phyloP scores from a whole-genome alignment of 2,329 filamentous ascomycete genomes.

The Cladobotryum mycophilum region DNA sequence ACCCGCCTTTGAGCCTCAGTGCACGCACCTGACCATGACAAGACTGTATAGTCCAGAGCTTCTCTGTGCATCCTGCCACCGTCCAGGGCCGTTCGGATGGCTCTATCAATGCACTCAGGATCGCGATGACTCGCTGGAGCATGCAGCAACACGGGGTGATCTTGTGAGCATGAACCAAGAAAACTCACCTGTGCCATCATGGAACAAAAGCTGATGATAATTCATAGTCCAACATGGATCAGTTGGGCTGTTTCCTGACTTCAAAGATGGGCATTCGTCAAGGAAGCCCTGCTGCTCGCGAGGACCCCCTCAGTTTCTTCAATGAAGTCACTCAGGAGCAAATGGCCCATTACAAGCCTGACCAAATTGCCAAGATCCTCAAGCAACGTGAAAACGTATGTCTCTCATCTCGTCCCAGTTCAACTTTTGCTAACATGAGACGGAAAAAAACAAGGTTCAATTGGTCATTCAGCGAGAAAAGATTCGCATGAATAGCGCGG shows the following conservation, averaged over 20 bases:
- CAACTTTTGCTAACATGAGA: not conserved
- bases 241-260: constrained; percentile 27
- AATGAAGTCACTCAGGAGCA: constrained; percentile 37
- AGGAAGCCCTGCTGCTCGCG: constrained; percentile 34
- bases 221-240: constrained; percentile 27
- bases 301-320: constrained; percentile 39
- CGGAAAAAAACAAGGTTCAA: constrained; percentile 22
- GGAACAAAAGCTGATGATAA: constrained; percentile 3
- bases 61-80: constrained; percentile 53
- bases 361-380: constrained; percentile 43
- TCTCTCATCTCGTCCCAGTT: constrained; percentile 8
- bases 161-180: constrained; percentile 2
- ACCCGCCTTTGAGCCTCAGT: constrained; percentile 33
- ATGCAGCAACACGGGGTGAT: constrained; percentile 20
- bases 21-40: constrained; percentile 64
- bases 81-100: constrained; percentile 57
- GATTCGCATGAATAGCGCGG: constrained; percentile 18
- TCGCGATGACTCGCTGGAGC: constrained; percentile 36
- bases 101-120: constrained; percentile 70
- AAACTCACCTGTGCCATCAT: not conserved
- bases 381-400: constrained; percentile 44
- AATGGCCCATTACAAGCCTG: constrained; percentile 38
- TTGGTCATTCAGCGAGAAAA: constrained; percentile 25
- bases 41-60: constrained; percentile 51
- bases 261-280: constrained; percentile 29